A percentile compares a stretch with the other conserved stretches of the same genome.
Conservation (phyloP, 352 stramenopile genomes). For the Phytopythium kandeliae region DNA sequence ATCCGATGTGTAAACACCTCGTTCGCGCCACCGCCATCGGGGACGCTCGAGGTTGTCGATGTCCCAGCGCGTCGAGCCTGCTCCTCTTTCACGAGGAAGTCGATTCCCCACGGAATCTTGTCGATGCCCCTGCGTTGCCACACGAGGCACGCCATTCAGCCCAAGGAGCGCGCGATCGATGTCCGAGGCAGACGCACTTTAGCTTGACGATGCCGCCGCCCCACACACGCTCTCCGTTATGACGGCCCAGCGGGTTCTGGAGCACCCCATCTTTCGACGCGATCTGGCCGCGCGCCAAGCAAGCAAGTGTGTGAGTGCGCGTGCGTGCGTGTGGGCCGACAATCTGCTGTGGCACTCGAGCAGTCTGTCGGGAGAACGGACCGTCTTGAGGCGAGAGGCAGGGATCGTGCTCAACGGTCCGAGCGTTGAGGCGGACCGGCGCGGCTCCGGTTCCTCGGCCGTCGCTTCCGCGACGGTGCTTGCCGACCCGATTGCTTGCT, state of each 20-base stretch:
- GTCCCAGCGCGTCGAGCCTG: slow-evolving; percentile 9
- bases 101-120: slow-evolving; percentile 53
- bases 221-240: slow-evolving; percentile 55
- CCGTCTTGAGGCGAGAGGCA: slow-evolving; percentile 12
- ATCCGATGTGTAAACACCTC: slow-evolving; percentile 27
- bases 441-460: background rate
- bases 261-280: slow-evolving; percentile 30
- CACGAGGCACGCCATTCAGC: background rate
- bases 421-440: background rate
- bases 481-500: background rate
- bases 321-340: too few relatives aligned
- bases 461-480: background rate
- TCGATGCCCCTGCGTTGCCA: slow-evolving; percentile 8
- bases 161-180: background rate
- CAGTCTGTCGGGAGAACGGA: too few relatives aligned
- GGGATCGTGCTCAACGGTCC: background rate
- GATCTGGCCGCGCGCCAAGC: slow-evolving; percentile 10
- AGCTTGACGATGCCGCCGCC: slow-evolving; percentile 57
- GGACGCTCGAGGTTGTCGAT: background rate
- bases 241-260: slow-evolving; percentile 43
- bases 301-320: background rate
- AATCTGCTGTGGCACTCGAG: too few relatives aligned
- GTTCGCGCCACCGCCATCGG: background rate
- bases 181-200: slow-evolving; percentile 9
- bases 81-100: slow-evolving; percentile 45